phyloP scores from a whole-genome alignment of 2,329 filamentous ascomycete genomes.

The Pseudogymnoascus sp. region DNA sequence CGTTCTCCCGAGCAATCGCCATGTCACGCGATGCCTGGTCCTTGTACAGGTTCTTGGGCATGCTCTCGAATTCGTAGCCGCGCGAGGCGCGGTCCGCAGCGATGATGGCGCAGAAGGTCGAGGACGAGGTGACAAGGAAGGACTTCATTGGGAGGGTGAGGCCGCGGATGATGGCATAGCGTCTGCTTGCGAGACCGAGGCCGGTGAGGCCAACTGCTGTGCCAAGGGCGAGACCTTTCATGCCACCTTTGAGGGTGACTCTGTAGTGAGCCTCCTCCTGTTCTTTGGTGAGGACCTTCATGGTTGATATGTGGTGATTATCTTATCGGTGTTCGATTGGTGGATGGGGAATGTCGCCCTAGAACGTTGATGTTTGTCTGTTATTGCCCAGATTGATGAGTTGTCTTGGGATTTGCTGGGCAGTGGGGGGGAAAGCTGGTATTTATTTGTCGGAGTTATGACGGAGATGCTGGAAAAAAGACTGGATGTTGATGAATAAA shows the following conservation, averaged over 20 bases:
- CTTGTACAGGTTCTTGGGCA: conserved; percentile 61
- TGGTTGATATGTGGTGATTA: conserved; percentile 32
- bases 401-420: neutral
- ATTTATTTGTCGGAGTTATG: neutral
- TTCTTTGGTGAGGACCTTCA: conserved; percentile 96
- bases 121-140: conserved; percentile 77
- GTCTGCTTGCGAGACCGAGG: conserved; percentile 35
- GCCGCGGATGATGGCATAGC: conserved; percentile 69
- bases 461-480: neutral
- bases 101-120: conserved; percentile 83
- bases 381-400: neutral
- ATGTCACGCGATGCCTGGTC: conserved; percentile 53
- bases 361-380: neutral
- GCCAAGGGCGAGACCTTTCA: conserved; percentile 60
- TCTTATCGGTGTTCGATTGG: conserved; percentile 3
- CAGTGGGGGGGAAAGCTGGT: neutral
- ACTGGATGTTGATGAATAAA: neutral
- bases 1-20: conserved; percentile 44
- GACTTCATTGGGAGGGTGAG: conserved; percentile 85
- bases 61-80: conserved; percentile 60
- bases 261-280: conserved; percentile 82
- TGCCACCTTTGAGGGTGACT: conserved; percentile 68
- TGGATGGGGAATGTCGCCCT: neutral
- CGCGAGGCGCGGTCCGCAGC: conserved; percentile 71
- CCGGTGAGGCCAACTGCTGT: conserved; percentile 60